phyloP scores from a whole-genome alignment of 768 basidiomycete genomes.

The Agaricus blazei region DNA sequence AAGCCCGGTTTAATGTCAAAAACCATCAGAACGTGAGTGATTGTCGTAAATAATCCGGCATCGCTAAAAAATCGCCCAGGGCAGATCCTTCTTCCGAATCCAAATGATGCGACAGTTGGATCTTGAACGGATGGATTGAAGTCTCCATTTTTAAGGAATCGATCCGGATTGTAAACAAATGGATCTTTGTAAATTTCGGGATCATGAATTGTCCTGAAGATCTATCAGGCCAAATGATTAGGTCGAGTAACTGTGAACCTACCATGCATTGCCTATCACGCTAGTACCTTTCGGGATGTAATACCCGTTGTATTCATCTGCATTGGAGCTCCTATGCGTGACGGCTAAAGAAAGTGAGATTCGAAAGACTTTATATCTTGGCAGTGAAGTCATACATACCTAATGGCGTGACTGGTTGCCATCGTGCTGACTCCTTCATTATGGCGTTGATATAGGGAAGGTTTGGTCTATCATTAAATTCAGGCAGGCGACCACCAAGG shows the following conservation, averaged over 20 bases:
- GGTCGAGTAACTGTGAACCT: background rate
- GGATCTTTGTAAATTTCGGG: slow-evolving; percentile 15
- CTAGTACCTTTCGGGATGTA: background rate
- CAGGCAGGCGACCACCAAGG: slow-evolving; percentile 24
- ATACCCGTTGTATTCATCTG: slow-evolving; percentile 1
- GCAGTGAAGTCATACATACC: background rate
- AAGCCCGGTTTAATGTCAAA: slow-evolving; percentile 19
- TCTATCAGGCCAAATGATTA: background rate
- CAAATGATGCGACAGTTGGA: slow-evolving; percentile 23
- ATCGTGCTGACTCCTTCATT: slow-evolving; percentile 30
- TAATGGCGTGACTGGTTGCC: slow-evolving; percentile 26
- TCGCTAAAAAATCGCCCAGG: slow-evolving; percentile 20
- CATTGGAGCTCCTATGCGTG: background rate
- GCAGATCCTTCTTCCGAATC: slow-evolving; percentile 26
- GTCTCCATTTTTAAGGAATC: slow-evolving; percentile 21
- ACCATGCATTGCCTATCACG: background rate
- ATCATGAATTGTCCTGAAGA: slow-evolving; percentile 16
- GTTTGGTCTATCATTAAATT: slow-evolving; percentile 15
- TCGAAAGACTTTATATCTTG: background rate
- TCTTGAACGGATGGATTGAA: slow-evolving; percentile 18
- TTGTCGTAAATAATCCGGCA: slow-evolving; percentile 16
- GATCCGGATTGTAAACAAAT: slow-evolving; percentile 23
- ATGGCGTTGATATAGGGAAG: slow-evolving; percentile 31
- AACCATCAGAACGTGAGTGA: slow-evolving; percentile 18
- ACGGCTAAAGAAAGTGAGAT: background rate